Percentiles rank a stretch among this genome's conserved stretches.
These are phyloP conservation scores for Didymella pomorum DNA, from an alignment of 2,329 filamentous ascomycete species.

Conservation along the genomic window DNA sequence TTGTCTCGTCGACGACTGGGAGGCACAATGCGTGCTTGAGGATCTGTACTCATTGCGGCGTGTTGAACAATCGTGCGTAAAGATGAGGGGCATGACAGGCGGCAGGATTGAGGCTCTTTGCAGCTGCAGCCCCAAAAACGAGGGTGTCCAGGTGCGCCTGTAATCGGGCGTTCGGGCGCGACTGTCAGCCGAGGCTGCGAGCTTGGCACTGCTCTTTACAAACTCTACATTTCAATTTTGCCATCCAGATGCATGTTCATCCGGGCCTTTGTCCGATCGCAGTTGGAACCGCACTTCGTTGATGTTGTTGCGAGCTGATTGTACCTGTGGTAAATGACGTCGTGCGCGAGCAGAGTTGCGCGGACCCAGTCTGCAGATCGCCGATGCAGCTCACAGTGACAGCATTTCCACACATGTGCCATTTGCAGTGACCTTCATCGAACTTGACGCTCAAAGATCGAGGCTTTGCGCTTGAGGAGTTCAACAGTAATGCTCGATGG, in stretches of 20 bases:
- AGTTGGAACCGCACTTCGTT: not conserved
- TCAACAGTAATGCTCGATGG: not conserved
- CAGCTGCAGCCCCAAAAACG: conserved; percentile 1
- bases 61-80: not conserved
- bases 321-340: not conserved
- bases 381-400: not conserved
- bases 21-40: conserved; percentile 31
- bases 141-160: not conserved
- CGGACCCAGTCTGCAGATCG: not conserved
- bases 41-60: conserved; percentile 28
- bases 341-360: not conserved
- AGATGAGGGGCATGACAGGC: not conserved
- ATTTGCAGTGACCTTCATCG: not conserved
- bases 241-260: not conserved
- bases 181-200: conserved; percentile 4
- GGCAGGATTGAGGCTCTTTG: conserved; percentile 1
- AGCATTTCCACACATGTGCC: not conserved
- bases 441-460: not conserved
- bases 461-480: not conserved
- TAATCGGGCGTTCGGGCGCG: conserved; percentile 11
- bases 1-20: conserved; percentile 41
- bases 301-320: not conserved
- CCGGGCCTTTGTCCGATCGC: not conserved
- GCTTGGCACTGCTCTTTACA: not conserved
- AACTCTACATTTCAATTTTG: not conserved